phyloP scores from a whole-genome alignment of 139 green algal genomes.

The Diplosphaera chodatii region DNA sequence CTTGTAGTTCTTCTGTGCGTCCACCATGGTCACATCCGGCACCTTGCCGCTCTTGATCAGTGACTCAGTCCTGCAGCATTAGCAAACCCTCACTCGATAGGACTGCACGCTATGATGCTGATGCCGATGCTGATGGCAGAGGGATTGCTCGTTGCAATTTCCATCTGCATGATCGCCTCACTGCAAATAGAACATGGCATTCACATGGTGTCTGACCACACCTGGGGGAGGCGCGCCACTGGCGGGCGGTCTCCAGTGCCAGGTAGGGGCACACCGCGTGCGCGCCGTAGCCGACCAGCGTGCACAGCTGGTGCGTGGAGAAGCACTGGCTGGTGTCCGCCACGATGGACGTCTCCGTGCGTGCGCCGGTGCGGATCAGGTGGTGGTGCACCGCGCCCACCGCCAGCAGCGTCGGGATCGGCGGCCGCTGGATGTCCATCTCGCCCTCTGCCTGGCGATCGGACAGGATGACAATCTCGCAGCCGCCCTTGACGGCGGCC shows the following conservation, averaged over 20 bases:
- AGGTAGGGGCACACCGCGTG: conserved; percentile 97
- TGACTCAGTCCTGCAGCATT: conserved; percentile 50
- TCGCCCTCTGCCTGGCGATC: conserved; percentile 34
- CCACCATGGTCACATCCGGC: conserved; percentile 63
- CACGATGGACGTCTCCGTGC: conserved; percentile 90
- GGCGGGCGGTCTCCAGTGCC: conserved; percentile 87
- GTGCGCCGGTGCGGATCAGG: conserved; percentile 80
- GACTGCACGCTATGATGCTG: too few relatives aligned
- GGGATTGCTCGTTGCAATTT: too few relatives aligned
- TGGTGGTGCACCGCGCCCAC: conserved; percentile 96
- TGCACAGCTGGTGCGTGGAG: conserved; percentile 84
- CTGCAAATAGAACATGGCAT: too few relatives aligned
- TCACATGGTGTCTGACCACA: too few relatives aligned
- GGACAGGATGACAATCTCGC: conserved; percentile 68
- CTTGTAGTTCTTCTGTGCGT: conserved; percentile 89
- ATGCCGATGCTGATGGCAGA: too few relatives aligned
- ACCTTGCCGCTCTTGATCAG: conserved; percentile 91
- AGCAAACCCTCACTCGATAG: too few relatives aligned
- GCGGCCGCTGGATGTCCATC: conserved; percentile 41
- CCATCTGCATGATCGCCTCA: too few relatives aligned
- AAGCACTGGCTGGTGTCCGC: conserved; percentile 88
- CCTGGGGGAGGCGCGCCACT: conserved; percentile 79
- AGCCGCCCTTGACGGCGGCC: conserved; percentile 76
- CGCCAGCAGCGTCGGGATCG: conserved; percentile 89
- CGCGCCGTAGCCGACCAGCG: conserved; percentile 93